These are phyloP conservation scores for Leersia perrieri DNA, from an alignment of 176 grass and related monocot genomes.

Conservation along the genomic window DNA sequence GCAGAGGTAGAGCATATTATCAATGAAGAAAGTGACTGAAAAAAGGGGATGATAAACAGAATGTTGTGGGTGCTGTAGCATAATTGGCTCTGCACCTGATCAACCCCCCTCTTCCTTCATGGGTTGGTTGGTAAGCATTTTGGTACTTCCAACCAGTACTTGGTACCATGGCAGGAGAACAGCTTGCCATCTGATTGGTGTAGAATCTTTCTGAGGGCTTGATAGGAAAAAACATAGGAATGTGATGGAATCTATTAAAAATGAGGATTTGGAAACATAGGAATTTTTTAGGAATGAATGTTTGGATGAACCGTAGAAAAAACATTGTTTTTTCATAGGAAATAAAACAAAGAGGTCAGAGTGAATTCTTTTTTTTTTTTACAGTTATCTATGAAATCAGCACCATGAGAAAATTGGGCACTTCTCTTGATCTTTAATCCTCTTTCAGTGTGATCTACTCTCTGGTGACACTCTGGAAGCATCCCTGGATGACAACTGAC, in stretches of 20 bases:
- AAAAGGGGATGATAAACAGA: neutral
- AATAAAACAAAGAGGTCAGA: too few species aligned
- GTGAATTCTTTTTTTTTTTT: too few species aligned
- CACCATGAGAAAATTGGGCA: too few species aligned
- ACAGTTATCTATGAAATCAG: too few species aligned
- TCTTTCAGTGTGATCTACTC: neutral
- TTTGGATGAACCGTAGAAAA: too few species aligned
- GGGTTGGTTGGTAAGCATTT: neutral
- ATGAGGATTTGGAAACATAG: too few species aligned
- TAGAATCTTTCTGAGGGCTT: neutral
- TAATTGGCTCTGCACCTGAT: slow-evolving; percentile 18
- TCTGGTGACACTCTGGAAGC: neutral
- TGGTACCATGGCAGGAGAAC: neutral
- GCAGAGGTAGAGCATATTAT: slow-evolving; percentile 18
- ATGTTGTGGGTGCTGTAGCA: slow-evolving; percentile 19
- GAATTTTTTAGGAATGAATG: too few species aligned
- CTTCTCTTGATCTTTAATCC: neutral
- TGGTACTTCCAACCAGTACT: neutral
- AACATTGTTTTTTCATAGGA: too few species aligned
- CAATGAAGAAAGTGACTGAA: slow-evolving; percentile 9
- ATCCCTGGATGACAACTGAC: neutral
- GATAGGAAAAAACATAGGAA: too few species aligned
- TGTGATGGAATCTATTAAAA: too few species aligned
- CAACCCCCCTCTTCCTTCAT: neutral
- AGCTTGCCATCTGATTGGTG: slow-evolving; percentile 17